These are phyloP conservation scores for Podila minutissima DNA, from an alignment of 192 early-diverging fungal species.

Conservation along the genomic window DNA sequence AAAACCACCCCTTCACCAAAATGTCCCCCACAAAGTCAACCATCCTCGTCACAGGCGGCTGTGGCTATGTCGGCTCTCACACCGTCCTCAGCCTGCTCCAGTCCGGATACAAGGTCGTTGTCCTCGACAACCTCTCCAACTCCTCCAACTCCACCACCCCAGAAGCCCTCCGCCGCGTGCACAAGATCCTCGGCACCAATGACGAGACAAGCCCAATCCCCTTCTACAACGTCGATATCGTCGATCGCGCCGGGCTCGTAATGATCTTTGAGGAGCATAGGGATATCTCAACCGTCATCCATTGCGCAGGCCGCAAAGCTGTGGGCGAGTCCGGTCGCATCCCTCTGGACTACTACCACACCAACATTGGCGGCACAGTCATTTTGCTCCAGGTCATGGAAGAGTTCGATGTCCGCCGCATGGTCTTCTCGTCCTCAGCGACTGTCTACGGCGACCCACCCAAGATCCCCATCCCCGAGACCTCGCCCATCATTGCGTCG, in stretches of 20 bases:
- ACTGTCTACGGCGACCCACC: slow-evolving; percentile 90
- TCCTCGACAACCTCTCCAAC: slow-evolving; percentile 93
- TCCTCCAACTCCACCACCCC: slow-evolving; percentile 41
- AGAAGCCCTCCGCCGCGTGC: slow-evolving; percentile 32
- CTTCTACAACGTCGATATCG: slow-evolving; percentile 84
- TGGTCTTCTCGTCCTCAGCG: slow-evolving; percentile 95
- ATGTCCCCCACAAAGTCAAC: slow-evolving; percentile 20
- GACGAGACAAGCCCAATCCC: slow-evolving; percentile 61
- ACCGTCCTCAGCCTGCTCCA: slow-evolving; percentile 83
- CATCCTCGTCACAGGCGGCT: slow-evolving; percentile 74
- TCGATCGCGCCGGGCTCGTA: slow-evolving; percentile 70
- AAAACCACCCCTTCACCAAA: not conserved
- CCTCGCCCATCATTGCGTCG: slow-evolving; percentile 73
- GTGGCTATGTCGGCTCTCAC: slow-evolving; percentile 95
- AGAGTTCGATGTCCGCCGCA: slow-evolving; percentile 79
- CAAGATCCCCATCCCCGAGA: slow-evolving; percentile 73
- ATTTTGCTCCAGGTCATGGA: slow-evolving; percentile 87
- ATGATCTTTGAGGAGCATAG: slow-evolving; percentile 77
- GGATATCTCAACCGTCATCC: slow-evolving; percentile 72
- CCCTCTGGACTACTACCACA: slow-evolving; percentile 92
- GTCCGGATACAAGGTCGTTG: slow-evolving; percentile 84
- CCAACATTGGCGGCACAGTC: slow-evolving; percentile 91
- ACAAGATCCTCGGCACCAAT: slow-evolving; percentile 16
- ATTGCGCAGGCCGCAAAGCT: slow-evolving; percentile 90
- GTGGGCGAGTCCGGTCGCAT: slow-evolving; percentile 83